Base-by-base conservation (phyloP, 2,329 filamentous ascomycete species). In the Emericellopsis cladophorae region DNA sequence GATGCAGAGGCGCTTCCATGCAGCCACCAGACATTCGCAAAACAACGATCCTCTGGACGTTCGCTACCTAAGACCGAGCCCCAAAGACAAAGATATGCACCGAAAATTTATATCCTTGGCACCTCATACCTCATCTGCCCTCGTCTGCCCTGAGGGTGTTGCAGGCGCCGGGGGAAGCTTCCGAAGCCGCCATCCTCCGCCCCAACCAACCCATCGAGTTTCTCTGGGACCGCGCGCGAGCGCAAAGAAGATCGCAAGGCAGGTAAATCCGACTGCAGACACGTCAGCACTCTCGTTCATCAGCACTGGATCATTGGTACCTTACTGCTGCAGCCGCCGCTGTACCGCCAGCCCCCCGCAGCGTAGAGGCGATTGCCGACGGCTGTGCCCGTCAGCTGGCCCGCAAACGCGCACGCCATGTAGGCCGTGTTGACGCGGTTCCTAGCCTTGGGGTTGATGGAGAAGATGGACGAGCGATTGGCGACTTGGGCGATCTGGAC, bases 341-440 rank as follows among this genome's bases (percentile, higher is more conserved):
- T 73, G 45, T 60, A 65, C 7, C 53, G 58, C 70, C 70, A 74
- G 0, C 71, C 71, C 2, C 70, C 70, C 24, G 60, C 50, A 0
- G 69, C 68, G 42, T 72, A 74, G 2, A 74, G 52, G 15, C 64
- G 57, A 45, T 73, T 74, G 0, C 74, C 74, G 5, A 74, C 73
- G 2, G 73, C 67, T 0, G 78, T 81, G 0, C 84, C 84, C 2
- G 79, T 79, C 37, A 92, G 49, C 62, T 92, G 85, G 0, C 85
- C 85, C 23, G 72, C 76, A 51, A 90, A 90, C 0, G 75, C 77
- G 7, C 72, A 69, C 0, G 88, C 70, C 85, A 90, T 92, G 52
- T 87, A 92, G 1, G 79, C 82, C 0, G 84, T 88, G 54, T 92
- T 92, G 21, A 90, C 72, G 4, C 85, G 62, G 58, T 88, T 92